These are phyloP conservation scores for Abortiporus biennis DNA, from an alignment of 1,284 basidiomycete genomes.

Conservation along the genomic window DNA sequence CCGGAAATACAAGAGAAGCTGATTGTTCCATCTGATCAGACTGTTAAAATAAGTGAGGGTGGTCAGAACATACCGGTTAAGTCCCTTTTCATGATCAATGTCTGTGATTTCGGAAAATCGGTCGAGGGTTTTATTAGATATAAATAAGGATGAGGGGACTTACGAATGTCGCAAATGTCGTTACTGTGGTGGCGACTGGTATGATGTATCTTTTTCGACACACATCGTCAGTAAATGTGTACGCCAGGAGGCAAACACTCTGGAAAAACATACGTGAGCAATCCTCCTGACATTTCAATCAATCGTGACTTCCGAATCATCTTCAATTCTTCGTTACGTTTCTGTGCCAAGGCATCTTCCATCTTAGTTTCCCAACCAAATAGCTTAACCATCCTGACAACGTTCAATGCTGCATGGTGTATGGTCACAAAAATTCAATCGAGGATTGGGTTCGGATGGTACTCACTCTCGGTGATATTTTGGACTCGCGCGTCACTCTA, in stretches of 20 bases:
- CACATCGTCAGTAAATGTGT: too few species aligned
- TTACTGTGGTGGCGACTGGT: constrained; percentile 60
- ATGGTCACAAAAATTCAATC: neutral
- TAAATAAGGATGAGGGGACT: constrained; percentile 9
- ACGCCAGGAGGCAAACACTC: too few species aligned
- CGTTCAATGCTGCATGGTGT: constrained; percentile 22
- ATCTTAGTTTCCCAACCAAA: constrained; percentile 53
- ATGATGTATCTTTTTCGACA: constrained; percentile 61
- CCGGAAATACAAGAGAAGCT: constrained; percentile 35
- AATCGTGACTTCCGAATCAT: constrained; percentile 38
- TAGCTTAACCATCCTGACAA: constrained; percentile 43
- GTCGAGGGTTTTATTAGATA: constrained; percentile 1
- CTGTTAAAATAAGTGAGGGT: neutral
- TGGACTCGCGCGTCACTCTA: too few species aligned
- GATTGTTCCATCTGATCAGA: neutral
- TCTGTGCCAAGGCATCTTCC: constrained; percentile 34
- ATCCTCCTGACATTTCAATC: constrained; percentile 34
- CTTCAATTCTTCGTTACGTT: constrained; percentile 49
- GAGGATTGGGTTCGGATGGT: too few species aligned
- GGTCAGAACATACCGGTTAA: constrained; percentile 22
- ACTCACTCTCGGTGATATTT: constrained; percentile 42
- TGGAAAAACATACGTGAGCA: constrained; percentile 28
- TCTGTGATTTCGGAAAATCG: constrained; percentile 24
- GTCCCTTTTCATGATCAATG: constrained; percentile 25
- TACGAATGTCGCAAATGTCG: constrained; percentile 60